phyloP scores from a whole-genome alignment of 2,329 filamentous ascomycete species.

The Huntiella decipiens region DNA sequence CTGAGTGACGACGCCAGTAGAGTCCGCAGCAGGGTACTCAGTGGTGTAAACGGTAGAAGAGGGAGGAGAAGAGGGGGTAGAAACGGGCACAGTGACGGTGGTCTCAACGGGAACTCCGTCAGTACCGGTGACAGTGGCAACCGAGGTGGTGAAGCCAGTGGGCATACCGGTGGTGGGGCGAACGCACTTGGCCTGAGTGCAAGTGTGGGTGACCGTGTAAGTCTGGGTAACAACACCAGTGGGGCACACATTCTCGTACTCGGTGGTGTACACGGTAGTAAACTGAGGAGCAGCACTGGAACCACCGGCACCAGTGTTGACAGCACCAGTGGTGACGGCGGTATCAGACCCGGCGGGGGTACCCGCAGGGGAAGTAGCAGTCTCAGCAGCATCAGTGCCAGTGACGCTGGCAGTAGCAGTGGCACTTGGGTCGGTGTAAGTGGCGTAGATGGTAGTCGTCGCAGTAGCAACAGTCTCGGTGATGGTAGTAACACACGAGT shows the following conservation, averaged over 20 bases:
- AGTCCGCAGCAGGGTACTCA: conserved; percentile 9
- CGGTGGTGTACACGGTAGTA: conserved; percentile 9
- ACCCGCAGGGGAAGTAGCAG: background rate
- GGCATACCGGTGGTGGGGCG: conserved; percentile 7
- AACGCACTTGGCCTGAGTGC: conserved; percentile 3
- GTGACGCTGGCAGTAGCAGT: background rate
- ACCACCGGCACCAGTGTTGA: background rate
- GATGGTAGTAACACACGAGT: conserved; percentile 3
- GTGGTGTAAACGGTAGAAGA: conserved; percentile 9
- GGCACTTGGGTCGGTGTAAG: background rate
- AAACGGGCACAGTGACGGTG: background rate
- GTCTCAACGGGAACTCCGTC: background rate
- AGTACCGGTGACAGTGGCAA: background rate
- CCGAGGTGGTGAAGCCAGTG: conserved; percentile 9
- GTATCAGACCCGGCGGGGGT: background rate
- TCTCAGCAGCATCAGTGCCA: background rate
- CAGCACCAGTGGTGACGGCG: background rate
- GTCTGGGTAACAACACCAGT: conserved; percentile 10
- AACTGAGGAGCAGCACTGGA: background rate
- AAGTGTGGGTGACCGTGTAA: conserved; percentile 11
- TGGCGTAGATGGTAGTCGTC: background rate
- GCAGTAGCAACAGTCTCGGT: background rate
- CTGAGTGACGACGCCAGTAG: conserved; percentile 8
- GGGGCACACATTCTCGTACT: conserved; percentile 7
- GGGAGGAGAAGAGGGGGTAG: background rate